phyloP scores from a whole-genome alignment of 108 stramenopile genomes.

The Cyclotella distinguenda region DNA sequence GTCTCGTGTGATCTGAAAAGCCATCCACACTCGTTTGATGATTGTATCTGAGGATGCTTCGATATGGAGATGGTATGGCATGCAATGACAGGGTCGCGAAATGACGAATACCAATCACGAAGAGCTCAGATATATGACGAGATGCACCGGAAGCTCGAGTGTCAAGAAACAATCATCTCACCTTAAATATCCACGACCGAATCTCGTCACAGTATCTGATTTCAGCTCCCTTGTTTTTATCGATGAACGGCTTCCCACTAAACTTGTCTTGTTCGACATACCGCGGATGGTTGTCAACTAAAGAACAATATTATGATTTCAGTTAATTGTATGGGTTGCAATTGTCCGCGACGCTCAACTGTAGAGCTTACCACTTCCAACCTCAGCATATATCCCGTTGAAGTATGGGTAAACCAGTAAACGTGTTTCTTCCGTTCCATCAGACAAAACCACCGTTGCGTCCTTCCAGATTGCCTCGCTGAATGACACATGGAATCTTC shows the following conservation, averaged over 20 bases:
- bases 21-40: slow-evolving; percentile 34
- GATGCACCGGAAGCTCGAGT: no score
- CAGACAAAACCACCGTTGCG: not conserved
- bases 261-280: slow-evolving; percentile 29
- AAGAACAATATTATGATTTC: not conserved
- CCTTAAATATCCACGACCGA: slow-evolving; percentile 16
- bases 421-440: not conserved
- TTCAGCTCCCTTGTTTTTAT: slow-evolving; percentile 13
- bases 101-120: no score
- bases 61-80: not conserved
- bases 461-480: slow-evolving; percentile 25
- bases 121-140: no score
- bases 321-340: no score
- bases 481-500: slow-evolving; percentile 11
- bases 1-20: slow-evolving; percentile 7
- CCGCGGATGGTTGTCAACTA: slow-evolving; percentile 15
- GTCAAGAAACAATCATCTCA: not conserved
- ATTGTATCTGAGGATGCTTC: not conserved
- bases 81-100: no score
- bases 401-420: slow-evolving; percentile 25
- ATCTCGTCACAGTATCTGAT: slow-evolving; percentile 26
- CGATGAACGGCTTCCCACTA: slow-evolving; percentile 1
- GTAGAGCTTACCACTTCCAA: slow-evolving; percentile 4
- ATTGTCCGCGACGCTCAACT: no score
- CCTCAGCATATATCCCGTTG: slow-evolving; percentile 25